Evolutionary conservation across 2,329 filamentous ascomycete species (phyloP), one percentile per base, ranked within the genome.

Genomic region (Leptosphaerulina australis): DNA sequence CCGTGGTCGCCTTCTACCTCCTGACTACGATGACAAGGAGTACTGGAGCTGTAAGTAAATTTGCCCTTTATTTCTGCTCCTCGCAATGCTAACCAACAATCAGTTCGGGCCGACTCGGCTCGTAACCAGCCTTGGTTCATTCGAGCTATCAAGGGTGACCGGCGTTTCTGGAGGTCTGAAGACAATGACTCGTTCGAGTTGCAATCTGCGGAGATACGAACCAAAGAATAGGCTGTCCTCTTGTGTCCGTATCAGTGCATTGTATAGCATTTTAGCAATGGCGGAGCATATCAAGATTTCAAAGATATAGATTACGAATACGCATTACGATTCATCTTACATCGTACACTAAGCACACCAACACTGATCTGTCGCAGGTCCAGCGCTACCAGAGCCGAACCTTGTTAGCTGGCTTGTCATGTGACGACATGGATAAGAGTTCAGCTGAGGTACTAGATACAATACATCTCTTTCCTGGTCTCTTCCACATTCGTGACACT

Each of bases 1-100:
- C 1, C 43, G 56, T 22, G 62, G 60, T 22, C 50, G 53, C 4
- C 8, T 62, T 8, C 50, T 63, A 31, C 63, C 63, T 41, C 62
- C 61, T 14, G 63, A 66, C 31, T 64, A 66, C 33, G 63, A 66
- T 20, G 55, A 64, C 41, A 66, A 64, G 44, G 63, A 66, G 41
- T 66, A 66, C 53, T 66, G 63, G 62, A 63, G 62, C 54, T 59
- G 62, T 65, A 56, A 61, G 62, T 61, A 25, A 2, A 37, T 15
- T 5, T 10, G 3, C 14, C 21, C 9, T 15, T 36, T 3, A 4
- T 29, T 14, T 5, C 10, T 21, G 17, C n/a, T 14, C 0, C 26
- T 14, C 25, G 9, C 2, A n/a, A 31, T 38, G 28, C 58, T 61
- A 49, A 59, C 5, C 11, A 9, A 7, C 3, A 1, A 14, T 24